These are phyloP conservation scores for Monosporascus sp. DNA, from an alignment of 2,329 filamentous ascomycete species.

Conservation along the genomic window DNA sequence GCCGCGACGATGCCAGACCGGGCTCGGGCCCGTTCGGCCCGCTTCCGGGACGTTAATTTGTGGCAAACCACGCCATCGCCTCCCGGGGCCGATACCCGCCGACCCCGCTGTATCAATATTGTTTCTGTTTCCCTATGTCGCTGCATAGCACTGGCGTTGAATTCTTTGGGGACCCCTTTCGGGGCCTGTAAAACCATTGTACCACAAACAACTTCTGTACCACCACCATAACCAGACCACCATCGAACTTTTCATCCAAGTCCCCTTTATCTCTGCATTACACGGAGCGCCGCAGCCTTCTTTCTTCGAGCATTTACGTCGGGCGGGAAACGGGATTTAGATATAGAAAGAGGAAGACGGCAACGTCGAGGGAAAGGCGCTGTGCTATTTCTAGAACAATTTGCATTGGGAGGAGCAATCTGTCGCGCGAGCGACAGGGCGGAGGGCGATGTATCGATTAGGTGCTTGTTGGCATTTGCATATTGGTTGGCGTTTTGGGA, in stretches of 20 bases:
- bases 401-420: no score
- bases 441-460: no score
- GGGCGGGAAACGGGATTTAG: constrained; percentile 12
- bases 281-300: constrained; percentile 7
- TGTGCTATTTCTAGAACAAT: no score
- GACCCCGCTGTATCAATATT: not conserved
- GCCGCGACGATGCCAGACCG: constrained; percentile 11
- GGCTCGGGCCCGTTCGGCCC: constrained; percentile 5
- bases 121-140: not conserved
- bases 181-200: no score
- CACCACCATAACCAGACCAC: constrained; percentile 1
- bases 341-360: constrained; percentile 11
- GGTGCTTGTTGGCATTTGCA: not conserved
- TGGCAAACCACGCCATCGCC: not conserved
- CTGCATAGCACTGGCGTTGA: not conserved
- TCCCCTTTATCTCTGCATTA: constrained; percentile 18
- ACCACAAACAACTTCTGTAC: not conserved
- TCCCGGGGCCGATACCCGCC: not conserved
- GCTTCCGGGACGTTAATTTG: not conserved
- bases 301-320: constrained; percentile 18
- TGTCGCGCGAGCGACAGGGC: no score
- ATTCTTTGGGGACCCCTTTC: not conserved
- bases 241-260: not conserved
- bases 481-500: not conserved
- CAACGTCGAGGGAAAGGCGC: constrained; percentile 5